A percentile compares a stretch with the other conserved stretches of the same genome.
These are phyloP conservation scores for Salmacisia buchloeana DNA, from an alignment of 1,284 basidiomycete genomes.

Conservation along the genomic window DNA sequence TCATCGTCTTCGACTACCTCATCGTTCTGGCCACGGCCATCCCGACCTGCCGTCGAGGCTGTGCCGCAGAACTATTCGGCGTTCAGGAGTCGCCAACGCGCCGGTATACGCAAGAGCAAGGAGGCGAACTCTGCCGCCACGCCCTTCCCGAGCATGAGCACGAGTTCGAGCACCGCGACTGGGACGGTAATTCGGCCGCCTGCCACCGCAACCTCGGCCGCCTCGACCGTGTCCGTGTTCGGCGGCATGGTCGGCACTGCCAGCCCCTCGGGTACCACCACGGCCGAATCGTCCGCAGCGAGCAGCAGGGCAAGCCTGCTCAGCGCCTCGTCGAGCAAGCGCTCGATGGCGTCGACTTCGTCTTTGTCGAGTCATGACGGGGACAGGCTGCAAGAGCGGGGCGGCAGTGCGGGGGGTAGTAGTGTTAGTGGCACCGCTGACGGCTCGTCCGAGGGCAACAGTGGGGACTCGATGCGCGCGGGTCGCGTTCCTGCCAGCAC, in stretches of 20 bases:
- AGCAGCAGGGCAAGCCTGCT: constrained; percentile 5
- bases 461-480: not conserved
- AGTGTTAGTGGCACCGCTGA: too few relatives aligned
- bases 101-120: constrained; percentile 5
- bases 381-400: too few relatives aligned
- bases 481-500: not conserved
- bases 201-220: too few relatives aligned
- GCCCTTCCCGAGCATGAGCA: not conserved
- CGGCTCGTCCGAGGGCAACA: not conserved
- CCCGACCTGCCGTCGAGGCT: not conserved
- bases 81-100: constrained; percentile 2
- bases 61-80: not conserved
- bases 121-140: not conserved
- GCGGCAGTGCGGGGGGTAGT: too few relatives aligned
- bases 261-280: too few relatives aligned
- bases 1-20: not conserved
- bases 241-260: too few relatives aligned
- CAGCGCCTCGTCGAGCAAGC: not conserved
- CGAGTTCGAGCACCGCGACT: not conserved
- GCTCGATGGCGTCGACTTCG: not conserved
- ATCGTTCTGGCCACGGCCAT: not conserved
- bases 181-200: too few relatives aligned
- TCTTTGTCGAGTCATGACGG: constrained; percentile 7
- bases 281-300: too few relatives aligned
- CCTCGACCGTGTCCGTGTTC: too few relatives aligned